Evolutionary conservation across 1,284 basidiomycete species (phyloP).

Genomic region (Marasmius fiardii): DNA sequence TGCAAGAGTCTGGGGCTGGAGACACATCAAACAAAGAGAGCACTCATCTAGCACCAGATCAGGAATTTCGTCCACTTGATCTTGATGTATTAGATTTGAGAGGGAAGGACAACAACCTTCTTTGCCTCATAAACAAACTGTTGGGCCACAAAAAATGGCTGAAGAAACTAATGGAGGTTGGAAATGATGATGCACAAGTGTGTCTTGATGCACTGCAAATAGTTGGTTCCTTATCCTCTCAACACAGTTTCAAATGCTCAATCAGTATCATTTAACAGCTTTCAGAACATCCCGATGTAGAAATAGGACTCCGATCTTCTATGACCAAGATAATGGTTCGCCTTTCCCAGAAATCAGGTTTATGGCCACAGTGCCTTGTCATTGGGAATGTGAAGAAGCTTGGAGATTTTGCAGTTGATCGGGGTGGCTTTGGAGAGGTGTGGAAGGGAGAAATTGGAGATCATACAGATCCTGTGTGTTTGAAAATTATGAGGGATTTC

Average conservation of each 20-base stretch:
- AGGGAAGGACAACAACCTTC: no score
- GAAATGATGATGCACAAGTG: neutral
- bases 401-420: neutral
- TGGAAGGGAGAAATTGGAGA: conserved; percentile 2
- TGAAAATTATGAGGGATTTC: conserved; percentile 5
- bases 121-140: no score
- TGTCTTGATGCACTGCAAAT: neutral
- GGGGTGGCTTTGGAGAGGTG: neutral
- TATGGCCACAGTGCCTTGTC: neutral
- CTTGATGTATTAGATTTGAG: no score
- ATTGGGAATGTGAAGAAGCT: neutral
- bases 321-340: neutral
- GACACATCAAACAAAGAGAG: no score
- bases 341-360: neutral
- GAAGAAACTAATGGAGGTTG: no score
- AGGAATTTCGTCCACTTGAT: no score
- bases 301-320: neutral
- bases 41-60: no score
- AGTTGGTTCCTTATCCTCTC: neutral
- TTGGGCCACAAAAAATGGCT: no score
- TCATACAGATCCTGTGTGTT: neutral
- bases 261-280: neutral
- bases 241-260: neutral
- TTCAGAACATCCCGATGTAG: neutral
- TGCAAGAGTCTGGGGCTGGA: no score